Evolutionary conservation across 1,139 yeast species (phyloP), one percentile per base, ranked within the genome.

Genomic region (Williopsis jadinii): DNA sequence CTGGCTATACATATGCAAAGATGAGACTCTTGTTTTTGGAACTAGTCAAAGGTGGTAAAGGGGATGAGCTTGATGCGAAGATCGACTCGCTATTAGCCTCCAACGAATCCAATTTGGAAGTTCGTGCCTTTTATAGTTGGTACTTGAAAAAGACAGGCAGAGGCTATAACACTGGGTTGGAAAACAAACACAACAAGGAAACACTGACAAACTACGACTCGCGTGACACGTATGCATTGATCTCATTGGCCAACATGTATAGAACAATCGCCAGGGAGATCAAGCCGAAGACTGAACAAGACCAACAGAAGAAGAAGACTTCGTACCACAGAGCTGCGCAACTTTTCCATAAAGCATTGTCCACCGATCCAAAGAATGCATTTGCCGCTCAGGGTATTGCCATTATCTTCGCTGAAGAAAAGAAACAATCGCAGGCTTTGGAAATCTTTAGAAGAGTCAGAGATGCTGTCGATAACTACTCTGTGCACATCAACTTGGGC

Each of bases 381-480:
- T 92, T 83, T 65, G 99, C 97, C 2, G 98, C 98, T 1, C 98
- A 92, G 62, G 99, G 99, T 40, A 73, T 94, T 49, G 98, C 97
- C 2, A 88, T 92, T 41, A 79, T 90, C 10, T 84, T 87, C 61
- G 95, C 95, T 19, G 97, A 90, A 54, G 84, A 84, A 56, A 85
- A 84, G 55, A 82, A 86, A 46, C 66, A 78, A 19, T 80, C 76
- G 34, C 73, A 81, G 49, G 96, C 97, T 1, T 71, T 88, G 55
- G 95, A 87, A 51, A 81, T 88, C 41, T 80, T 94, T 57, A 77
- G 95, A 62, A 88, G 90, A 54, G 80, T 90, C 41, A 77, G 97
- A 58, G 98, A 92, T 55, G 83, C 97, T 9, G 71, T 92, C 52
- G 80, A 81, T 56, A 95, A 86, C 57, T 80, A 84, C 40, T 80